Evolutionary conservation across 2,329 filamentous ascomycete genomes (phyloP), one percentile per base, ranked within the genome.

Genomic region (Colletotrichum sp.): DNA sequence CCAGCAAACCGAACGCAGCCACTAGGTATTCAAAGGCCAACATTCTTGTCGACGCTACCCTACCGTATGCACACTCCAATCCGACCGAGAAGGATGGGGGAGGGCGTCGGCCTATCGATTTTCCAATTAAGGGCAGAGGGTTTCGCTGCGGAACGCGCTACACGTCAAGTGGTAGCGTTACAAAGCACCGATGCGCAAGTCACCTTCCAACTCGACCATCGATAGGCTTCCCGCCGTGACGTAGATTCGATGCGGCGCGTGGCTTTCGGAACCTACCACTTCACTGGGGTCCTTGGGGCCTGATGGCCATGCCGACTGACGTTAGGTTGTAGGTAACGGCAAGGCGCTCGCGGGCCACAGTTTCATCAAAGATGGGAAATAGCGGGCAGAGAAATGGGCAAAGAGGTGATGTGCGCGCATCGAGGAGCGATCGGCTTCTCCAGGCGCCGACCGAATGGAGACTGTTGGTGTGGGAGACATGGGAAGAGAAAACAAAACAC

Each of bases 381-480:
- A 24, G 57, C 55, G 39, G 62, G 64, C 44, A 32, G 32, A 15
- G 28, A 18, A 65, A 76, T 74, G 64, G 34, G 65, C 64, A 59
- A 62, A 72, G 36, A 26, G 28, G 24, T n/a, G 12, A 28, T 39
- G 7, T 44, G 10, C 52, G 10, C 52, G 62, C 3, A 24, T 26
- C 32, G 32, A 18, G 26, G 26, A 60, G 18, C 49, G n/a, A 69
- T 65, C 70, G 70, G 70, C 74, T 65, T 65, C 57, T 52, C 64
- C 28, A 69, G 59, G 39, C 70, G 49, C 74, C 64, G 74, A 52
- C 55, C 12, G 32, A 64, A 65, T 59, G 71, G 49, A 73, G 59
- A 69, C 74, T n/a, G 15, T 39, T 63, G 59, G 59, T 36, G 73
- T 69, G 73, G 68, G 74, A 74, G 65, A 76, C 24, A 63, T 49